phyloP scores from a whole-genome alignment of 2,329 filamentous ascomycete genomes.

The Penicillium oxalicum region DNA sequence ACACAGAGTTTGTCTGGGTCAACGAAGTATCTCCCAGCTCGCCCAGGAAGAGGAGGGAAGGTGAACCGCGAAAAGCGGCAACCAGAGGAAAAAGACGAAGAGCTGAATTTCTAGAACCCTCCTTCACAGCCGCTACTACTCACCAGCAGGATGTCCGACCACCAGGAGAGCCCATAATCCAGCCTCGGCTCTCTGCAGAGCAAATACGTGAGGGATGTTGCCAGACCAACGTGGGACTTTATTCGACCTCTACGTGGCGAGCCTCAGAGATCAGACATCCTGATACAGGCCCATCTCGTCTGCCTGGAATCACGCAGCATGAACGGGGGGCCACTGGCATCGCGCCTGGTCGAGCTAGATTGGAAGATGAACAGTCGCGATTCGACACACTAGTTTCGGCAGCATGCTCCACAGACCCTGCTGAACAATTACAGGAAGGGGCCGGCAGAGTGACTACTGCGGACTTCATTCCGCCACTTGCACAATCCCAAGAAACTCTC shows the following conservation, averaged over 20 bases:
- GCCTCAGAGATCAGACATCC: not conserved
- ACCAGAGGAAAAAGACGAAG: too few species aligned
- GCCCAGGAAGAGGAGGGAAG: too few species aligned
- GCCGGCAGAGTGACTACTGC: not conserved
- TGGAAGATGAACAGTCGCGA: not conserved
- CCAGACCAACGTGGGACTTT: not conserved
- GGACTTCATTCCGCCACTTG: not conserved
- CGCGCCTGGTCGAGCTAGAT: not conserved
- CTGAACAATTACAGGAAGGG: not conserved
- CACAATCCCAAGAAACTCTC: not conserved
- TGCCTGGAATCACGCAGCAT: not conserved
- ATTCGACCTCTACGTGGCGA: not conserved
- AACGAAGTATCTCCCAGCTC: too few species aligned
- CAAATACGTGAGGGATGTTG: not conserved
- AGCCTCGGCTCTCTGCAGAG: not conserved
- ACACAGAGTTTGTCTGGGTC: too few species aligned
- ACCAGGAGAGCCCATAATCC: not conserved
- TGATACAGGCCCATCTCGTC: not conserved
- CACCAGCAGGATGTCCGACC: not conserved
- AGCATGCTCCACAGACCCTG: not conserved
- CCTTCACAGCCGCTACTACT: not conserved
- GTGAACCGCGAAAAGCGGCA: too few species aligned
- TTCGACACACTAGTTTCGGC: not conserved
- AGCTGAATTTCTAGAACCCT: not conserved
- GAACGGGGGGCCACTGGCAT: not conserved